Base-by-base conservation (phyloP, 768 basidiomycete genomes). In the Boletellus emodensis region DNA sequence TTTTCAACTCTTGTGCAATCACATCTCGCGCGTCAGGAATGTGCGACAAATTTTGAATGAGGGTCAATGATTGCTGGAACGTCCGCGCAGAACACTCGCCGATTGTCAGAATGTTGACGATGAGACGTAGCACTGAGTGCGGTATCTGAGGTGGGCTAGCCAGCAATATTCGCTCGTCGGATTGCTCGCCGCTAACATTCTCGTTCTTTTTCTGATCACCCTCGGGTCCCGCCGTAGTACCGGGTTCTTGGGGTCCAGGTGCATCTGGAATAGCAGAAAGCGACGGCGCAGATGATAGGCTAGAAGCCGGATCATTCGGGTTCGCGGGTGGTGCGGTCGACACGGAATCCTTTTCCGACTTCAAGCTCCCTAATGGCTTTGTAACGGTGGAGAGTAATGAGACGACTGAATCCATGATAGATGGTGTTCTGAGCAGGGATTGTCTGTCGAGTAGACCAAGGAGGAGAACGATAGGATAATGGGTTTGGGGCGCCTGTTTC, bases 1-100 rank as follows among this genome's bases (percentile, higher is more conserved):
- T 66, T 51, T 85, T 84, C 39, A 99, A 76, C 69, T 99, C 96
- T 55, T 87, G 82, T 3, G 94, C 86, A 56, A 99, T 85, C 38
- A 89, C 82, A 46, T 94, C 91, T 38, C 91, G 84, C 8, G 89
- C 90, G 50, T 91, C 90, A 6, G 91, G 87, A 52, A 97, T 82
- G 67, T 81, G 80, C 0, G 94, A 94, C 18, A 98, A 74, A 61
- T 99, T 85, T 67, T 95, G 92, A 50, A 99, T 98, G 32, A 97
- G 80, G 15, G 85, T 78, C 38, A 98, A 76, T 36, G 91, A 94
- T 64, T 94, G 85, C 58, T 93, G 87, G 80, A 99, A 99, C n/a
- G 94, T 96, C 30, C 88, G 80, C 38, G 87, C 90, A 20, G 94
- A 93, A 63, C 95, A 98, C 73, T 99, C 96, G 39, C 96, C 96